Evolutionary conservation across 306 rosid genomes (phyloP).

Genomic region (Fagus crenata): DNA sequence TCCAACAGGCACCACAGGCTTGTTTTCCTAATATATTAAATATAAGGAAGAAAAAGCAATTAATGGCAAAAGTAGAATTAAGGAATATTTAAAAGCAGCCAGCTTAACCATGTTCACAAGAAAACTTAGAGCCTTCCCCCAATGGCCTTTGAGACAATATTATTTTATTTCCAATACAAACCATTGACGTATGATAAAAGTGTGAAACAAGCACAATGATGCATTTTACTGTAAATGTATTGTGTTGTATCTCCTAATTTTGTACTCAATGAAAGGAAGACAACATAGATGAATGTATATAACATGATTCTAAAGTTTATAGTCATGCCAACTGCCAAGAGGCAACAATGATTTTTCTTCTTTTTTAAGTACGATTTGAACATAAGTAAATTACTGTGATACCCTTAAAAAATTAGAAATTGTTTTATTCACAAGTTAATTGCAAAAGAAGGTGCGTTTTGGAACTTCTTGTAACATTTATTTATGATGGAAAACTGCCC

Average conservation of each 20-base stretch:
- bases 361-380: too few relatives aligned
- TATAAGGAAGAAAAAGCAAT: conserved; percentile 24
- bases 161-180: not conserved
- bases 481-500: not conserved
- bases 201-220: not conserved
- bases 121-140: not conserved
- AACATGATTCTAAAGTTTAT: not conserved
- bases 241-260: not conserved
- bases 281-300: not conserved
- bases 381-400: not conserved
- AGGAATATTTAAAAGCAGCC: not conserved
- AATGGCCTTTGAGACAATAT: not conserved
- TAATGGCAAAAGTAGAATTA: conserved; percentile 1
- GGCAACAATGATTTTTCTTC: too few relatives aligned
- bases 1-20: conserved; percentile 42
- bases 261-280: not conserved
- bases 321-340: not conserved
- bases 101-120: not conserved
- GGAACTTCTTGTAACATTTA: not conserved
- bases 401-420: not conserved
- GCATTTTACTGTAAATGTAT: not conserved
- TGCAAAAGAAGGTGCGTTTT: not conserved
- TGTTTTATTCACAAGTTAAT: not conserved
- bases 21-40: conserved; percentile 55
- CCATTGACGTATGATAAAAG: not conserved